These are phyloP conservation scores for Penicillium paneum DNA, from an alignment of 2,329 filamentous ascomycete species.

Conservation along the genomic window DNA sequence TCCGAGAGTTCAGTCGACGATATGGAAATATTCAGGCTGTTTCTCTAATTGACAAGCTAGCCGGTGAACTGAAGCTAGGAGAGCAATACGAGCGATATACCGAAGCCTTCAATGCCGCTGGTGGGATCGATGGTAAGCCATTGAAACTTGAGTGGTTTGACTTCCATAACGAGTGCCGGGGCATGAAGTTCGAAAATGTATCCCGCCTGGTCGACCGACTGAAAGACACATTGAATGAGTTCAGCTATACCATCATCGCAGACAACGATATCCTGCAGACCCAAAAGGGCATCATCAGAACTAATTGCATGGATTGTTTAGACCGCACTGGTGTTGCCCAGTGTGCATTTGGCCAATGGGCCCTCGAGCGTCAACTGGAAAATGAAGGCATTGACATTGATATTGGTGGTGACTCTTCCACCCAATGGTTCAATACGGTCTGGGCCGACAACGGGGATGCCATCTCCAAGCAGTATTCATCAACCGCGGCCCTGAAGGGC, in stretches of 20 bases:
- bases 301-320: slow-evolving; percentile 98
- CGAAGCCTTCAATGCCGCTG: slow-evolving; percentile 62
- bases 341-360: slow-evolving; percentile 80
- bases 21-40: slow-evolving; percentile 78
- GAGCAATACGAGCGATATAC: slow-evolving; percentile 70
- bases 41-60: slow-evolving; percentile 84
- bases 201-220: slow-evolving; percentile 71
- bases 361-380: slow-evolving; percentile 75
- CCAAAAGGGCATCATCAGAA: slow-evolving; percentile 78
- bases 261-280: slow-evolving; percentile 41
- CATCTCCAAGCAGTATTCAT: slow-evolving; percentile 92
- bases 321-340: slow-evolving; percentile 96
- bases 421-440: slow-evolving; percentile 89
- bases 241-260: slow-evolving; percentile 66
- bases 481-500: slow-evolving; percentile 91
- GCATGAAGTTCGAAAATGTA: slow-evolving; percentile 98
- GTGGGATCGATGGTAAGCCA: slow-evolving; percentile 49
- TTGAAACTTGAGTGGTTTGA: slow-evolving; percentile 93
- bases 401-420: slow-evolving; percentile 71
- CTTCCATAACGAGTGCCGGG: slow-evolving; percentile 86
- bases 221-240: slow-evolving; percentile 62
- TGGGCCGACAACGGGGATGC: slow-evolving; percentile 99
- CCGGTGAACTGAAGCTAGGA: slow-evolving; percentile 75
- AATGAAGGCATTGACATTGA: slow-evolving; percentile 73
- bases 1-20: slow-evolving; percentile 62